Conservation (phyloP, 2,329 filamentous ascomycete species). For the Penicillium sp. region DNA sequence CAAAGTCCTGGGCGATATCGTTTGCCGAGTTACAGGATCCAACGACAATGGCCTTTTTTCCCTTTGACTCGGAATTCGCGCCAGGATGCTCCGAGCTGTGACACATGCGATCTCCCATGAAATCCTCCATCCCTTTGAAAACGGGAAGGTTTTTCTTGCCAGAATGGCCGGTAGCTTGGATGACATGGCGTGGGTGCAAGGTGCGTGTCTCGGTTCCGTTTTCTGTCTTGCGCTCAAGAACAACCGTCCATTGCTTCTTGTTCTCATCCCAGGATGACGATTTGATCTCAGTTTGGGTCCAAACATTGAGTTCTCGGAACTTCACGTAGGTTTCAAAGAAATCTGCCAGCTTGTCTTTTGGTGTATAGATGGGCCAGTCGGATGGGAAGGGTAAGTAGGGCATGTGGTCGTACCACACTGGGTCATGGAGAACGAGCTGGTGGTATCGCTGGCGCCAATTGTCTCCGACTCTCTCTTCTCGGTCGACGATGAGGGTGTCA, state of each 20-base stretch:
- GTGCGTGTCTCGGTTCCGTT: constrained; percentile 52
- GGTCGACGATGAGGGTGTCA: constrained; percentile 58
- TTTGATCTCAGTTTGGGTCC: constrained; percentile 56
- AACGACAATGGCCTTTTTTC: constrained; percentile 64
- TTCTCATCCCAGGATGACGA: constrained; percentile 53
- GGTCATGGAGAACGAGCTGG: constrained; percentile 67
- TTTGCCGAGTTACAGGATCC: constrained; percentile 69
- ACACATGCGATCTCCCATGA: constrained; percentile 59
- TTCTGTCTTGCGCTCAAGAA: constrained; percentile 46
- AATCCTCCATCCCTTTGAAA: constrained; percentile 53
- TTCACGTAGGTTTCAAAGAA: constrained; percentile 67
- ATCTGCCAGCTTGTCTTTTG: constrained; percentile 69
- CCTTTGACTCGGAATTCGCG: constrained; percentile 48
- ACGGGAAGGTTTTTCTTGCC: constrained; percentile 59
- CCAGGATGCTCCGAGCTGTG: constrained; percentile 64
- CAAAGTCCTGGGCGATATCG: constrained; percentile 68
- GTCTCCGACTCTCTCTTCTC: constrained; percentile 59
- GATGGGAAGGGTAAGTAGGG: constrained; percentile 65
- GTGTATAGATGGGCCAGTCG: constrained; percentile 68
- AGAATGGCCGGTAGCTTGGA: constrained; percentile 68
- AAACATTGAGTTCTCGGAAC: constrained; percentile 67
- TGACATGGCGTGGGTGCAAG: constrained; percentile 61
- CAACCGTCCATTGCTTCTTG: constrained; percentile 56
- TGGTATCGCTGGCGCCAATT: constrained; percentile 65
- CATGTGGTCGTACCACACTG: constrained; percentile 58